Evolutionary conservation across 2,329 filamentous ascomycete genomes (phyloP), one percentile per base, ranked within the genome.

Genomic region (Fusarium domesticum): DNA sequence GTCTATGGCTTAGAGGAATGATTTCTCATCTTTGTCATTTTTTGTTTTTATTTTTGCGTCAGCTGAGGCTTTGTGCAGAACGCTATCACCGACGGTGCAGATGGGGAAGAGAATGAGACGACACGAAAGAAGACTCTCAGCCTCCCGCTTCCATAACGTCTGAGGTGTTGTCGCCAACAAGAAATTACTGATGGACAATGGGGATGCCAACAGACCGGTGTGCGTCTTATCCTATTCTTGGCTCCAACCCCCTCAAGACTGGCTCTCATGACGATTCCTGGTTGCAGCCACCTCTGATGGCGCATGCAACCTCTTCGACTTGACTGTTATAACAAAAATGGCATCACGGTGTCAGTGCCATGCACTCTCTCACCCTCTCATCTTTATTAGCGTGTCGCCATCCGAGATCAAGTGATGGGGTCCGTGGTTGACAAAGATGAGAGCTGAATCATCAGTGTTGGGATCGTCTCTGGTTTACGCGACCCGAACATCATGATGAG

Each of bases 391-490:
- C 52, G 56, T 40, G 43, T n/a, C 37, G 46, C 37, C 35, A 42
- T 43, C 45, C 49, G 19, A 53, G 48, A 57, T 58, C 56, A 58
- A 58, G 47, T 59, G 56, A 58, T 47, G 45, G n/a, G n/a, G n/a
- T n/a, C n/a, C n/a, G n/a, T n/a, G n/a, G n/a, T n/a, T n/a, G n/a
- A n/a, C n/a, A n/a, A n/a, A n/a, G n/a, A n/a, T n/a, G n/a, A n/a
- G n/a, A n/a, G n/a, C n/a, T n/a, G n/a, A n/a, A n/a, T n/a, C n/a
- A n/a, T n/a, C n/a, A n/a, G n/a, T n/a, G n/a, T n/a, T n/a, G n/a
- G n/a, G n/a, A n/a, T n/a, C n/a, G n/a, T n/a, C n/a, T n/a, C n/a
- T n/a, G n/a, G n/a, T n/a, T n/a, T n/a, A n/a, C n/a, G n/a, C n/a
- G n/a, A n/a, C n/a, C n/a, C n/a, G n/a, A n/a, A n/a, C n/a, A n/a